Base-by-base conservation (phyloP, 164 flowering plant genomes). In the Nymphaea colorata region DNA sequence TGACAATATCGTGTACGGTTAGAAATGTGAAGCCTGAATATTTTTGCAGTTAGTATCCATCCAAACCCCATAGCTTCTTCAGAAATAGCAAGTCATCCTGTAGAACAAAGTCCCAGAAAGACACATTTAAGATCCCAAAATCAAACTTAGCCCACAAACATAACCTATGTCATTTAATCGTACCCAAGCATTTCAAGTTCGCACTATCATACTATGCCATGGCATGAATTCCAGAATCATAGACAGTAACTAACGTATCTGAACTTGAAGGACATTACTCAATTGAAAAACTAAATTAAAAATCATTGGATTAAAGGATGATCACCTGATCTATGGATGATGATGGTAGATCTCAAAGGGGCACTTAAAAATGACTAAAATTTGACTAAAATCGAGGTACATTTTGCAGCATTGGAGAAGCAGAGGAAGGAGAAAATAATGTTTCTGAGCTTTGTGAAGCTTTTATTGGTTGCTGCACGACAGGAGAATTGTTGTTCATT, bases 381-480 rank as follows among this genome's bases (percentile, higher is more conserved):
- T 61, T 45, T 59, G 62, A 71, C 76, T 72, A 86, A 68, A 81
- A 85, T 62, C 89, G 79, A 6, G 82, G 84, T 16, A 81, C 72
- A 68, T 82, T 91, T 79, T 84, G 91, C 78, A 85, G 71, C 84
- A 86, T 84, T 68, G 80, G 82, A 68, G 93, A 73, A 70, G 81
- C 76, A 43, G 79, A 45, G 41, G 83, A 42, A 63, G 82, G 87
- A 6, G 87, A 72, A 68, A 78, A 75, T 71, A 91, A 71, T 68
- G 86, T 89, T 73, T 88, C 97, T 57, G 93, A 80, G 76, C 86
- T 84, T 44, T 83, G 83, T 59, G 86, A 80, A 64, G 91, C 78
- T 66, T 85, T 80, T 36, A 80, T 73, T 57, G 75, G 66, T 64
- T 81, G 86, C 79, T 76, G 86, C 61, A 76, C 60, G 70, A 81